Conservation (phyloP, 2,329 filamentous ascomycete species). For the Penicillium sp. region DNA sequence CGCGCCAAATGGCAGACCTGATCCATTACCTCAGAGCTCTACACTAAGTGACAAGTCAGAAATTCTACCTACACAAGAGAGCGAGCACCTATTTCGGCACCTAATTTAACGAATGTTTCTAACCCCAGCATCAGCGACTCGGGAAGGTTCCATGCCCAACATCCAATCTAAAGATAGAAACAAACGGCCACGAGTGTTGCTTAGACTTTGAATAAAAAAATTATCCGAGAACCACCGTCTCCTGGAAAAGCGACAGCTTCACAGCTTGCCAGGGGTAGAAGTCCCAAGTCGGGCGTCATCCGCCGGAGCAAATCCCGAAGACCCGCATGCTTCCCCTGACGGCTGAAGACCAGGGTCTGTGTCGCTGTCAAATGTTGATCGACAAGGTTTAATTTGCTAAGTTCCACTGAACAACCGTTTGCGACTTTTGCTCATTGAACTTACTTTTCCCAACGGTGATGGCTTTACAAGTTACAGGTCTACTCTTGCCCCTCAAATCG, state of each 20-base stretch:
- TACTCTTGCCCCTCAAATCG: background rate
- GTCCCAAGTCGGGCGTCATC: background rate
- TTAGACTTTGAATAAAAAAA: background rate
- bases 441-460: conserved; percentile 1
- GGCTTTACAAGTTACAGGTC: too few species aligned
- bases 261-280: too few species aligned
- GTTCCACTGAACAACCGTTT: conserved; percentile 11
- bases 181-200: background rate
- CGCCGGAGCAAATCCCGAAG: conserved; percentile 6
- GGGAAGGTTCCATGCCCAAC: background rate
- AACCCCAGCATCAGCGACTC: background rate
- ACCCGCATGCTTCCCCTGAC: background rate
- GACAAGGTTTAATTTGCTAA: conserved; percentile 19
- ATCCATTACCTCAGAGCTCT: background rate
- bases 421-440: background rate
- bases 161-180: conserved; percentile 3
- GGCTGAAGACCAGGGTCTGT: conserved; percentile 4
- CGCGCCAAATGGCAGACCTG: too few species aligned
- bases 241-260: background rate
- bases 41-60: background rate
- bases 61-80: background rate
- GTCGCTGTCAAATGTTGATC: conserved; percentile 22
- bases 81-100: background rate
- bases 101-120: background rate
- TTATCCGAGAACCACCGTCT: background rate